Evolutionary conservation across 352 stramenopile genomes (phyloP).

Genomic region (Globisporangium barbulae): DNA sequence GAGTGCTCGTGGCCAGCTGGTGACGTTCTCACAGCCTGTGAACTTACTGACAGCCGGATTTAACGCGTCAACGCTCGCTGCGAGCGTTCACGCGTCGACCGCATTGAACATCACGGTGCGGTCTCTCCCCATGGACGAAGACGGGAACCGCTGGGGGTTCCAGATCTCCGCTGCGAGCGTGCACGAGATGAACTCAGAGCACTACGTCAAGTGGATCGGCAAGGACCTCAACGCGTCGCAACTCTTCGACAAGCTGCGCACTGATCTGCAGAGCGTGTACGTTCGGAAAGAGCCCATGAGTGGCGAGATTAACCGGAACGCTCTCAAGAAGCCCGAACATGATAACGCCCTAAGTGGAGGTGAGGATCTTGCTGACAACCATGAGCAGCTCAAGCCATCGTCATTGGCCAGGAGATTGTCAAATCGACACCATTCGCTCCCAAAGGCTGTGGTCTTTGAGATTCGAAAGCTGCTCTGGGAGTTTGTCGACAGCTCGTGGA

Average conservation of each 20-base stretch:
- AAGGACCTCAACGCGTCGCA: constrained; percentile 26
- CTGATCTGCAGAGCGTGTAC: constrained; percentile 57
- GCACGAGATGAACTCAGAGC: constrained; percentile 47
- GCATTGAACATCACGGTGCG: constrained; percentile 34
- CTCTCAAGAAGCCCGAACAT: neutral
- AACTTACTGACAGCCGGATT: constrained; percentile 47
- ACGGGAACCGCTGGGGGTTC: constrained; percentile 54
- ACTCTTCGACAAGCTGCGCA: constrained; percentile 47
- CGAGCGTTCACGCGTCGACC: constrained; percentile 24
- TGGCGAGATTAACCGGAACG: constrained; percentile 26
- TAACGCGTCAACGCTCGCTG: constrained; percentile 19
- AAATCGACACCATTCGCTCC: constrained; percentile 11
- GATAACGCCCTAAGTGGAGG: neutral
- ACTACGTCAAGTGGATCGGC: constrained; percentile 62
- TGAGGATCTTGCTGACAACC: neutral
- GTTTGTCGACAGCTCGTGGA: constrained; percentile 44
- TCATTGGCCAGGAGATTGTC: neutral
- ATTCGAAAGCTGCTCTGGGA: constrained; percentile 50
- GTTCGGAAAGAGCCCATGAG: constrained; percentile 39
- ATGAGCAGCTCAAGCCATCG: neutral
- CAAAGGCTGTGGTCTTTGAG: constrained; percentile 26
- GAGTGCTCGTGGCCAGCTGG: constrained; percentile 42
- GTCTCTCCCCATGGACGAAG: constrained; percentile 47
- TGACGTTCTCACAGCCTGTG: constrained; percentile 51
- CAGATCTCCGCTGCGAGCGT: constrained; percentile 37